Conservation (phyloP, 192 early-diverging fungal genomes). For the Backusella westeae region DNA sequence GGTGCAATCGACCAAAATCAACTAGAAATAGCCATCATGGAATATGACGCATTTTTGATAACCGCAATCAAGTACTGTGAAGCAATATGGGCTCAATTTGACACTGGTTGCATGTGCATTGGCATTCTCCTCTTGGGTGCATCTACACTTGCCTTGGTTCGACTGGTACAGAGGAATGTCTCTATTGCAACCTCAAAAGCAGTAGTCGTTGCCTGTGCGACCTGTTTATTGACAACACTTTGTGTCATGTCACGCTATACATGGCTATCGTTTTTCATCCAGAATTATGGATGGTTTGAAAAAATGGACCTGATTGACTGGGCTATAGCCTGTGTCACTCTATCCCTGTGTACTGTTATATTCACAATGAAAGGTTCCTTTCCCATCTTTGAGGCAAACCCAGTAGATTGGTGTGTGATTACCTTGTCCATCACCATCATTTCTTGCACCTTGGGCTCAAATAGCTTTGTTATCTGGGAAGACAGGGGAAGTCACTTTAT, state of each 20-base stretch:
- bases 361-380: not conserved
- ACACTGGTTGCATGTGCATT: slow-evolving; percentile 68
- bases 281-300: slow-evolving; percentile 26
- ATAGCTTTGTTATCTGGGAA: slow-evolving; percentile 91
- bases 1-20: not conserved
- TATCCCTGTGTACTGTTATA: not conserved
- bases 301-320: slow-evolving; percentile 30
- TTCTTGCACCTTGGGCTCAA: slow-evolving; percentile 72
- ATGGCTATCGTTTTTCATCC: not conserved
- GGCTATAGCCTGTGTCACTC: not conserved
- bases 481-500: slow-evolving; percentile 70
- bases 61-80: slow-evolving; percentile 68
- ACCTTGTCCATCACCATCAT: slow-evolving; percentile 45
- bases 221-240: not conserved
- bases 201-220: not conserved
- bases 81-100: slow-evolving; percentile 93
- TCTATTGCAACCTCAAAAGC: not conserved
- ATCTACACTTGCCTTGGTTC: not conserved
- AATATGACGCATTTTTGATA: slow-evolving; percentile 48
- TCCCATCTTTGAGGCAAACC: not conserved
- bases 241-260: not conserved
- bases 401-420: slow-evolving; percentile 4
- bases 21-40: slow-evolving; percentile 15
- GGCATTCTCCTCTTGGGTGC: slow-evolving; percentile 60
- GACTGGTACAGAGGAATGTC: not conserved